phyloP scores from a whole-genome alignment of 1,284 basidiomycete genomes.

The Trametes versicolor region DNA sequence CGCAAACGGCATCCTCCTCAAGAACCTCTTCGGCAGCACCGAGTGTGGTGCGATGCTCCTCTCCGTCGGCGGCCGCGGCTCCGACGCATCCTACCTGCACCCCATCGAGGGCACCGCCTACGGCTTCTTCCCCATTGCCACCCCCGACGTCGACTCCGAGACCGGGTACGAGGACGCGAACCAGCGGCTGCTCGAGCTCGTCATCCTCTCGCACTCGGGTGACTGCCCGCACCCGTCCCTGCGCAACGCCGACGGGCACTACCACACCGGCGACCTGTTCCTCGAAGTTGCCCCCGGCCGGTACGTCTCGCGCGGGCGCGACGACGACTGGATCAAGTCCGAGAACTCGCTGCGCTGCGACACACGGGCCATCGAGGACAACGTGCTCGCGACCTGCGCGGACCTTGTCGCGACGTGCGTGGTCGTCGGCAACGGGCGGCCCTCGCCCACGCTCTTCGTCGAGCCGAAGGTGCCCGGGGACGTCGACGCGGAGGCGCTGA shows the following conservation, averaged over 20 bases:
- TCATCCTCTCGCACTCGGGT: conserved; percentile 68
- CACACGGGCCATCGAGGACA: conserved; percentile 80
- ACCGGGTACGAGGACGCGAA: conserved; percentile 58
- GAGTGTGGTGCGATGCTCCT: conserved; percentile 76
- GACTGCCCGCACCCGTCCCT: conserved; percentile 72
- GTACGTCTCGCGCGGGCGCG: conserved; percentile 70
- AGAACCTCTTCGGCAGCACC: conserved; percentile 80
- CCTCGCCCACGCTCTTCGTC: conserved; percentile 73
- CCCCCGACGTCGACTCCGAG: conserved; percentile 38
- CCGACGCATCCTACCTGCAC: conserved; percentile 51
- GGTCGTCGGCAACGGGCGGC: conserved; percentile 71
- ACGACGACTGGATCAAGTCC: conserved; percentile 84
- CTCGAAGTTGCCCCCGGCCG: conserved; percentile 61
- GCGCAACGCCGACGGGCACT: conserved; percentile 67
- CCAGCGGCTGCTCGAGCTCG: conserved; percentile 65
- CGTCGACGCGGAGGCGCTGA: conserved; percentile 51
- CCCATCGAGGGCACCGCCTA: conserved; percentile 66
- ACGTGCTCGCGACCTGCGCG: conserved; percentile 63
- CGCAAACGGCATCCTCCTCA: conserved; percentile 63
- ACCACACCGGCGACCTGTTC: conserved; percentile 82
- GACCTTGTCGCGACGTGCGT: conserved; percentile 67
- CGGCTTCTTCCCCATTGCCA: conserved; percentile 64
- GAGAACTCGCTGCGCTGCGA: conserved; percentile 78
- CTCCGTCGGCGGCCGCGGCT: conserved; percentile 58
- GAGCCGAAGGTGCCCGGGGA: conserved; percentile 48